Percentiles rank a stretch among this genome's conserved stretches.
Evolutionary conservation across 1,139 yeast genomes (phyloP).

Genomic region (Candida glucosophila): DNA sequence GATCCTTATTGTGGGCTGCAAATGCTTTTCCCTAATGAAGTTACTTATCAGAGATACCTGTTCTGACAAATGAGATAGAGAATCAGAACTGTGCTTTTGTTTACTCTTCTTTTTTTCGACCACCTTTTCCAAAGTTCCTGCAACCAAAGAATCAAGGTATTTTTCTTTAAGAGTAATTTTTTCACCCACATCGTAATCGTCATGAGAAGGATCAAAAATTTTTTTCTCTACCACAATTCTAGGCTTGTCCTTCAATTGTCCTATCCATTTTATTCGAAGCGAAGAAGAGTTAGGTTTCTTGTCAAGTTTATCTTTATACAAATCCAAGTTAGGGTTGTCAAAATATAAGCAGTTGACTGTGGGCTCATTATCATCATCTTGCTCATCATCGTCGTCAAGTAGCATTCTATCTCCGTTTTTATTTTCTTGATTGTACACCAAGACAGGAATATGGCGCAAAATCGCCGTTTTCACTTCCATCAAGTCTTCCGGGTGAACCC

Average conservation of each 20-base stretch:
- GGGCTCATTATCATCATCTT: constrained; percentile 42
- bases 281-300: constrained; percentile 65
- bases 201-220: constrained; percentile 50
- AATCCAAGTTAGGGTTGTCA: constrained; percentile 74
- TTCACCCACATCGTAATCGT: constrained; percentile 47
- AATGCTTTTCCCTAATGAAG: constrained; percentile 54
- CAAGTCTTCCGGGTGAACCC: constrained; percentile 93
- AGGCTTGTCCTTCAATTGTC: constrained; percentile 66
- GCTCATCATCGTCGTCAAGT: constrained; percentile 24
- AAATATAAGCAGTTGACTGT: constrained; percentile 80
- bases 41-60: constrained; percentile 37
- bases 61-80: constrained; percentile 13
- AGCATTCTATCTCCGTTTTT: constrained; percentile 29
- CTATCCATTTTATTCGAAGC: constrained; percentile 85
- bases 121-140: constrained; percentile 38
- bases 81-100: constrained; percentile 12
- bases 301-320: constrained; percentile 77
- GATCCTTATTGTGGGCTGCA: constrained; percentile 83
- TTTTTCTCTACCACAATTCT: constrained; percentile 78
- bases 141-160: constrained; percentile 53
- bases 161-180: constrained; percentile 71
- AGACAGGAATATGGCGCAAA: constrained; percentile 85
- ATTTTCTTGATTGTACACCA: constrained; percentile 65
- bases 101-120: constrained; percentile 19
- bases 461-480: constrained; percentile 96